These are phyloP conservation scores for Metschnikowia sp. DNA, from an alignment of 805 yeast genomes.

Conservation along the genomic window DNA sequence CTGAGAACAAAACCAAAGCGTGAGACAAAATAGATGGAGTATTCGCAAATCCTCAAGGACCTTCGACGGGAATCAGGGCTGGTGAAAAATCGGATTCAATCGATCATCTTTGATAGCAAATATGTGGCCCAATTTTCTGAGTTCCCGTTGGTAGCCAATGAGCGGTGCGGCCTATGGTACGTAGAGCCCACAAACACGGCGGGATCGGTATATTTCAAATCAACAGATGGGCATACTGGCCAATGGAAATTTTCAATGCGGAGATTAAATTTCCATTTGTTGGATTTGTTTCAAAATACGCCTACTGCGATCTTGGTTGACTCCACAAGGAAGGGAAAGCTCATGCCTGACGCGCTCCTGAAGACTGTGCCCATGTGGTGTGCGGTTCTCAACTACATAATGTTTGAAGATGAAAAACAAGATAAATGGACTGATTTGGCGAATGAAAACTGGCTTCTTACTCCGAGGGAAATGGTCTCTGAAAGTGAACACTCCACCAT, in stretches of 20 bases:
- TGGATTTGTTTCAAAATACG: slow-evolving; percentile 42
- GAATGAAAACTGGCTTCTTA: slow-evolving; percentile 35
- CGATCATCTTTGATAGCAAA: slow-evolving; percentile 36
- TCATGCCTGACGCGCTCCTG: slow-evolving; percentile 81
- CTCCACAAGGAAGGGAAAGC: slow-evolving; percentile 81
- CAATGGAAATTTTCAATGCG: slow-evolving; percentile 78
- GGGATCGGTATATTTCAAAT: slow-evolving; percentile 71
- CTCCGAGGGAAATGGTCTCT: slow-evolving; percentile 56
- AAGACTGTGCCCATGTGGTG: slow-evolving; percentile 94
- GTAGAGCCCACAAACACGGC: slow-evolving; percentile 41
- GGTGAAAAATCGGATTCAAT: slow-evolving; percentile 62
- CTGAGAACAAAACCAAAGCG: background rate
- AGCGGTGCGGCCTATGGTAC: slow-evolving; percentile 88
- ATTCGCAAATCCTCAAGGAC: slow-evolving; percentile 15
- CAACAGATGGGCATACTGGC: slow-evolving; percentile 85
- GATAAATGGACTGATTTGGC: background rate
- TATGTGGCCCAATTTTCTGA: slow-evolving; percentile 17
- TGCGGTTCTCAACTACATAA: slow-evolving; percentile 61
- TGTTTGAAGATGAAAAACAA: slow-evolving; percentile 33
- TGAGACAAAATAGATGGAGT: slow-evolving; percentile 10
- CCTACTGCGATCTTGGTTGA: slow-evolving; percentile 66
- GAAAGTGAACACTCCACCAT: slow-evolving; percentile 56
- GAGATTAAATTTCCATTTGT: slow-evolving; percentile 69
- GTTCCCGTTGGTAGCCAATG: slow-evolving; percentile 62
- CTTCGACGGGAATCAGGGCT: slow-evolving; percentile 56